A percentile compares a stretch with the other conserved stretches of the same genome.
phyloP scores from a whole-genome alignment of 176 grass and related monocot genomes.

The Phoenix dactylifera region DNA sequence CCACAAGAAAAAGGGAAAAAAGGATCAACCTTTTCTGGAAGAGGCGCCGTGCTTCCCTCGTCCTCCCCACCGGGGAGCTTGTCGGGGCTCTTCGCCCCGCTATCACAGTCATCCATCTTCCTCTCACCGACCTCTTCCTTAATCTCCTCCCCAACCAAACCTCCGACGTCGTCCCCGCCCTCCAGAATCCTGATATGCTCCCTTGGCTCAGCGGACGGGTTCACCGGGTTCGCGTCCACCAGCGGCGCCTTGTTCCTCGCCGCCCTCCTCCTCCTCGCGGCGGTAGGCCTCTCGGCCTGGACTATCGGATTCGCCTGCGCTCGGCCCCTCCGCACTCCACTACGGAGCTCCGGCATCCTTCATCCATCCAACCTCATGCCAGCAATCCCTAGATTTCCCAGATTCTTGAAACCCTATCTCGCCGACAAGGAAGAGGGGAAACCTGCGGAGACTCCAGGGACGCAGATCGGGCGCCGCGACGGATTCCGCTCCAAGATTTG shows the following conservation, averaged over 20 bases:
- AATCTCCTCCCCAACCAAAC: slow-evolving; percentile 7
- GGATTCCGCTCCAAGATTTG: not conserved
- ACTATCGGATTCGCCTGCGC: slow-evolving; percentile 44
- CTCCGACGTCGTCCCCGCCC: slow-evolving; percentile 20
- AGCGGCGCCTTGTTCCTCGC: slow-evolving; percentile 23
- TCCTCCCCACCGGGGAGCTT: slow-evolving; percentile 37
- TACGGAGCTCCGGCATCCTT: slow-evolving; percentile 59
- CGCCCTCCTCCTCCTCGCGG: slow-evolving; percentile 25
- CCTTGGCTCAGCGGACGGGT: slow-evolving; percentile 21
- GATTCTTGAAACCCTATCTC: too few relatives aligned
- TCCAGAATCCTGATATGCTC: slow-evolving; percentile 41
- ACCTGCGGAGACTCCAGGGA: not conserved
- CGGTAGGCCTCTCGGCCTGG: slow-evolving; percentile 27
- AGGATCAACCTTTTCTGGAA: slow-evolving; percentile 70
- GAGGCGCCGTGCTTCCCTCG: slow-evolving; percentile 45
- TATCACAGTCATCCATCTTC: slow-evolving; percentile 61
- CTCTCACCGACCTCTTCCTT: slow-evolving; percentile 21
- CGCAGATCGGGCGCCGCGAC: not conserved
- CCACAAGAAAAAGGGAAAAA: slow-evolving; percentile 2
- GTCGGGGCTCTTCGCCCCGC: slow-evolving; percentile 50
- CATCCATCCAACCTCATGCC: slow-evolving; percentile 28
- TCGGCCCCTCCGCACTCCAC: slow-evolving; percentile 50
- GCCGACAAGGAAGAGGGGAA: not conserved
- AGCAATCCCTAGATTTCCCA: slow-evolving; percentile 3
- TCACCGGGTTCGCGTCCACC: slow-evolving; percentile 9